Conservation (phyloP, 176 grass and related monocot genomes). For the Musa beccarii region DNA sequence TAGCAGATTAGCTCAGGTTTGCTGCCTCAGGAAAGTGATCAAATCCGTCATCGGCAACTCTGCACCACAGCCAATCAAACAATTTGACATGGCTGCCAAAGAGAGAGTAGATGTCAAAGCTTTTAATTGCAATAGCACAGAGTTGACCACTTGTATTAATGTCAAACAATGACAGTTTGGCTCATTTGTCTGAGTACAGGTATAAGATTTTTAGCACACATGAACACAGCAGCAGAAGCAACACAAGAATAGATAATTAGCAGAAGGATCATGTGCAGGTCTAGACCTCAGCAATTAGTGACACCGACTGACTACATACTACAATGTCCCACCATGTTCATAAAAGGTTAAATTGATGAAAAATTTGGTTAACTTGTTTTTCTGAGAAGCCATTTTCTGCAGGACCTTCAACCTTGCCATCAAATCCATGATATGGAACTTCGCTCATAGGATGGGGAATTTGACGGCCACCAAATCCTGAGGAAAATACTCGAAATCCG, state of each 20-base stretch:
- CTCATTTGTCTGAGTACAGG: no score
- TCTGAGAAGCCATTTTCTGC: slow-evolving; percentile 58
- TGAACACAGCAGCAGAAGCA: background rate
- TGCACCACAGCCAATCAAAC: no score
- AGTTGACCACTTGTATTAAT: no score
- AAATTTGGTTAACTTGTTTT: slow-evolving; percentile 13
- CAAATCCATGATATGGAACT: slow-evolving; percentile 49
- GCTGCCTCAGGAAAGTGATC: background rate
- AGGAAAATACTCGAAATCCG: slow-evolving; percentile 59
- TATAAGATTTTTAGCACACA: no score
- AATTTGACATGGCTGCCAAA: no score
- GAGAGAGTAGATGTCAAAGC: no score
- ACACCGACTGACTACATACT: background rate
- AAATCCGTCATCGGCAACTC: background rate
- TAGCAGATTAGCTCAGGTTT: background rate
- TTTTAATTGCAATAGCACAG: no score
- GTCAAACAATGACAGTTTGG: no score
- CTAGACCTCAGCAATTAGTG: background rate
- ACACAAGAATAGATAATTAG: background rate
- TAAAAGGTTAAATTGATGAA: background rate
- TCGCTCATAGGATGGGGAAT: slow-evolving; percentile 57
- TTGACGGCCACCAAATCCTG: slow-evolving; percentile 53
- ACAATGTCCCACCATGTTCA: background rate
- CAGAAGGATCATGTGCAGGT: background rate
- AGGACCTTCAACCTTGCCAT: slow-evolving; percentile 45